Percentiles rank a stretch among this genome's conserved stretches.
Conservation (phyloP, 345 rosid species). For the Syzygium oleosum region DNA sequence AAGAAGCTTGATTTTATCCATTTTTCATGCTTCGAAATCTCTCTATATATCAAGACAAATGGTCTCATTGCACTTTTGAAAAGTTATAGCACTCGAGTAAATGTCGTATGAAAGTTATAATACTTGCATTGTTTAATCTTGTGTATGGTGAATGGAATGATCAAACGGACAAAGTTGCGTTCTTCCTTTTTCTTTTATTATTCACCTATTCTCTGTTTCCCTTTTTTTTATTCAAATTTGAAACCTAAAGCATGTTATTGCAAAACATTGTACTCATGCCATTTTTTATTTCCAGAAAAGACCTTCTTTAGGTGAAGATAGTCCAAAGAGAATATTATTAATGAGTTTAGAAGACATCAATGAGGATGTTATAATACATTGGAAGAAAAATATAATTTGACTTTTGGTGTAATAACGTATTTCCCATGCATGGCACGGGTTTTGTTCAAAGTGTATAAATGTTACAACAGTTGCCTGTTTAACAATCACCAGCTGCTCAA, state of each 20-base stretch:
- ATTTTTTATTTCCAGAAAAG: no score
- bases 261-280: not conserved
- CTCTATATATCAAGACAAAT: not conserved
- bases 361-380: not conserved
- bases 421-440: not conserved
- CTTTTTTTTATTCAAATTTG: no score
- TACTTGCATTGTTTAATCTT: not conserved
- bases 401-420: no score
- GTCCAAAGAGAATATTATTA: no score
- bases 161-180: not conserved
- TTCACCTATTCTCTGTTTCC: not conserved
- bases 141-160: not conserved
- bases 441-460: not conserved
- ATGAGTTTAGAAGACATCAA: not conserved
- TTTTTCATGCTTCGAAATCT: no score
- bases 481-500: no score
- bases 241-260: not conserved
- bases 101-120: rapidly evolving
- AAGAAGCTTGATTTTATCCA: not conserved
- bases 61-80: rapidly evolving
- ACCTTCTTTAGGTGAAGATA: no score
- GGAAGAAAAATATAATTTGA: not conserved
- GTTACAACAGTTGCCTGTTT: no score
- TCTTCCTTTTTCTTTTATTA: not conserved
- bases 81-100: rapidly evolving